A percentile compares a stretch with the other conserved stretches of the same genome.
These are phyloP conservation scores for Incumbomyces lentus DNA, from an alignment of 2,329 filamentous ascomycete genomes.

Conservation along the genomic window DNA sequence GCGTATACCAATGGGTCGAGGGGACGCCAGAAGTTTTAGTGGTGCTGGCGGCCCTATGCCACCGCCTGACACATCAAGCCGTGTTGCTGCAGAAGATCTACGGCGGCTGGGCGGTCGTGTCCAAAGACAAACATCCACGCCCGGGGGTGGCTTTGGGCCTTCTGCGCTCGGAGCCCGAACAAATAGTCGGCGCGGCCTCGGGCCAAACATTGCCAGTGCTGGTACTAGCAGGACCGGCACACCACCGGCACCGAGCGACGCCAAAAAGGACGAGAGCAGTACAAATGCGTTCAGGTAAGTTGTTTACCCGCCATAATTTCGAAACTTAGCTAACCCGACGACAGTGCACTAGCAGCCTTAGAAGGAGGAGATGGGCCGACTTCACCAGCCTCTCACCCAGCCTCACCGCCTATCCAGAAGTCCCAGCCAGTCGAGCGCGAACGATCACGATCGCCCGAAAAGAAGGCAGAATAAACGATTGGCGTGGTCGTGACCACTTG, in stretches of 20 bases:
- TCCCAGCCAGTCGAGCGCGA: slow-evolving; percentile 36
- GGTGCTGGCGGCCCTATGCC: slow-evolving; percentile 59
- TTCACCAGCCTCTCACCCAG: slow-evolving; percentile 39
- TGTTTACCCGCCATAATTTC: slow-evolving; percentile 13
- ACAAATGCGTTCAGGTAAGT: slow-evolving; percentile 90
- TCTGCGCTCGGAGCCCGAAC: slow-evolving; percentile 79
- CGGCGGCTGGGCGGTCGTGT: slow-evolving; percentile 61
- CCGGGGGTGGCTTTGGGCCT: slow-evolving; percentile 56
- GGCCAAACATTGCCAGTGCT: slow-evolving; percentile 66
- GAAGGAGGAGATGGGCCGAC: slow-evolving; percentile 36
- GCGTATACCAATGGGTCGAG: slow-evolving; percentile 65
- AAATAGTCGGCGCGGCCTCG: slow-evolving; percentile 70
- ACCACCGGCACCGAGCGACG: slow-evolving; percentile 56
- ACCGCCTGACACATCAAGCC: slow-evolving; percentile 58
- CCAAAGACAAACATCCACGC: slow-evolving; percentile 51
- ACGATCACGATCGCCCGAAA: slow-evolving; percentile 34
- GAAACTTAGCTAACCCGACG: slow-evolving; percentile 13
- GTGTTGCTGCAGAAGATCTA: slow-evolving; percentile 83
- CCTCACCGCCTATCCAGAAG: slow-evolving; percentile 38
- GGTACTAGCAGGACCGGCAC: slow-evolving; percentile 84
- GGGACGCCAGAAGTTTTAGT: slow-evolving; percentile 78
- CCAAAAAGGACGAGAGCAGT: slow-evolving; percentile 53
- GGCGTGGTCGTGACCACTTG: slow-evolving; percentile 11
- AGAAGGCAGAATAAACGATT: slow-evolving; percentile 20
- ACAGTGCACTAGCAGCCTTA: slow-evolving; percentile 38